Conservation (phyloP, 2,329 filamentous ascomycete genomes). For the Sordariomycetes sp. region DNA sequence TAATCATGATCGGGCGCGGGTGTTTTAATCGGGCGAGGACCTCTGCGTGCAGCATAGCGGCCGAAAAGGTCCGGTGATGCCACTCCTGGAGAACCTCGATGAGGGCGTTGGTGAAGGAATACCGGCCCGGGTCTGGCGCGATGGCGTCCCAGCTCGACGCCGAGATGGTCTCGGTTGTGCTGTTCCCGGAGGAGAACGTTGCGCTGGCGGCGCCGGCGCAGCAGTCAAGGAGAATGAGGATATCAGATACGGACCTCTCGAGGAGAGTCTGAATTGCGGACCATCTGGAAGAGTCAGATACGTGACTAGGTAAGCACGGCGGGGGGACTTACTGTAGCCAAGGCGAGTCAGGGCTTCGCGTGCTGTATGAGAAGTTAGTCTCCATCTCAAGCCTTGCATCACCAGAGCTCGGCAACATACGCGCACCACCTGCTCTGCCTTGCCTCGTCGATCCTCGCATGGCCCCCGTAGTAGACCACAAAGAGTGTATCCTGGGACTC, state of each 20-base stretch:
- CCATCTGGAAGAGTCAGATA: constrained; percentile 24
- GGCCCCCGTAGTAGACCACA: constrained; percentile 45
- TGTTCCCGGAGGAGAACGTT: constrained; percentile 42
- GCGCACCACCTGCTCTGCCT: constrained; percentile 48
- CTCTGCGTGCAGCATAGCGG: constrained; percentile 48
- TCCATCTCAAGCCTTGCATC: background rate
- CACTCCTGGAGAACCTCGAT: constrained; percentile 47
- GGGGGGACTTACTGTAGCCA: constrained; percentile 34
- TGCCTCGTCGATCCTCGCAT: constrained; percentile 45
- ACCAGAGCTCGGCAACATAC: constrained; percentile 20
- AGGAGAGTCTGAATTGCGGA: constrained; percentile 46
- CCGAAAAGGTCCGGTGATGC: constrained; percentile 39
- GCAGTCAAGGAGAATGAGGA: constrained; percentile 44
- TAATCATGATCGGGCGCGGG: constrained; percentile 40
- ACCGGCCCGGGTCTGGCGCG: constrained; percentile 43
- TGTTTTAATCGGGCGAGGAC: constrained; percentile 46
- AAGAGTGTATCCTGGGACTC: constrained; percentile 42
- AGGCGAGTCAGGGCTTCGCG: constrained; percentile 34
- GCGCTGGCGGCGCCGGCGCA: constrained; percentile 47
- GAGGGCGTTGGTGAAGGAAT: constrained; percentile 44
- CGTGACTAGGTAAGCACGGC: background rate
- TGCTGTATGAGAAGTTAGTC: constrained; percentile 16
- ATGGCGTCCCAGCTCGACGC: constrained; percentile 50
- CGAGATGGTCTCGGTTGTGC: constrained; percentile 48
- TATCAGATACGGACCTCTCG: constrained; percentile 42